Conservation (phyloP, 2,329 filamentous ascomycete species). For the Fonsecaea pugnacius region DNA sequence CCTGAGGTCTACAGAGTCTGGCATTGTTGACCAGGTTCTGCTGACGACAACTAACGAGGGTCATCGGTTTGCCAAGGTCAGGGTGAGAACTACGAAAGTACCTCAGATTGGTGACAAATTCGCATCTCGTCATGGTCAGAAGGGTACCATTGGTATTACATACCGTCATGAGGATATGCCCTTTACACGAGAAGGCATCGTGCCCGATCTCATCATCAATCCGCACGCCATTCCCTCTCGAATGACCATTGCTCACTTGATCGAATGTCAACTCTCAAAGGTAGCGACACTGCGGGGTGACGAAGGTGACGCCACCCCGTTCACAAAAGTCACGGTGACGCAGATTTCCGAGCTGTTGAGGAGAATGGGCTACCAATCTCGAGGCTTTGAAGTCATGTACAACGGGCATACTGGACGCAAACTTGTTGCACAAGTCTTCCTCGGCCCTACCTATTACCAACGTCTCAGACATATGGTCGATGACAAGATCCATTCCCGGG, state of each 20-base stretch:
- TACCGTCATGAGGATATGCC: slow-evolving; percentile 99
- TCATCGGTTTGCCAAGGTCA: slow-evolving; percentile 94
- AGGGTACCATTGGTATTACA: slow-evolving; percentile 98
- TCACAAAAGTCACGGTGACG: slow-evolving; percentile 96
- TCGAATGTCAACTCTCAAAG: slow-evolving; percentile 97
- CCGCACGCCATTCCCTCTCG: slow-evolving; percentile 98
- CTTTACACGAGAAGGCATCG: slow-evolving; percentile 87
- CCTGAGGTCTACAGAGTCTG: slow-evolving; percentile 91
- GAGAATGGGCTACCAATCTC: slow-evolving; percentile 91
- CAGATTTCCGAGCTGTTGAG: slow-evolving; percentile 84
- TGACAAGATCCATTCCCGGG: slow-evolving; percentile 99
- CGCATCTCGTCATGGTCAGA: slow-evolving; percentile 97
- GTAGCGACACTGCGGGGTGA: slow-evolving; percentile 90
- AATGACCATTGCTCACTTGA: slow-evolving; percentile 99
- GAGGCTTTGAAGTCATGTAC: slow-evolving; percentile 98
- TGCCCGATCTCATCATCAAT: slow-evolving; percentile 97
- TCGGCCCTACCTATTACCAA: slow-evolving; percentile 98
- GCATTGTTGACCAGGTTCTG: slow-evolving; percentile 91
- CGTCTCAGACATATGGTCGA: slow-evolving; percentile 99
- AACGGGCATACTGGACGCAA: slow-evolving; percentile 97
- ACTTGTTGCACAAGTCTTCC: slow-evolving; percentile 90
- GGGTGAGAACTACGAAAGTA: slow-evolving; percentile 95
- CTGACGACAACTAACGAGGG: slow-evolving; percentile 94
- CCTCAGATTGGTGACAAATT: slow-evolving; percentile 99
- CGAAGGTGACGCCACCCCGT: slow-evolving; percentile 96